Percentiles rank a stretch among this genome's conserved stretches.
Evolutionary conservation across 2,329 filamentous ascomycete species (phyloP).

Genomic region (Leptographium procerum): DNA sequence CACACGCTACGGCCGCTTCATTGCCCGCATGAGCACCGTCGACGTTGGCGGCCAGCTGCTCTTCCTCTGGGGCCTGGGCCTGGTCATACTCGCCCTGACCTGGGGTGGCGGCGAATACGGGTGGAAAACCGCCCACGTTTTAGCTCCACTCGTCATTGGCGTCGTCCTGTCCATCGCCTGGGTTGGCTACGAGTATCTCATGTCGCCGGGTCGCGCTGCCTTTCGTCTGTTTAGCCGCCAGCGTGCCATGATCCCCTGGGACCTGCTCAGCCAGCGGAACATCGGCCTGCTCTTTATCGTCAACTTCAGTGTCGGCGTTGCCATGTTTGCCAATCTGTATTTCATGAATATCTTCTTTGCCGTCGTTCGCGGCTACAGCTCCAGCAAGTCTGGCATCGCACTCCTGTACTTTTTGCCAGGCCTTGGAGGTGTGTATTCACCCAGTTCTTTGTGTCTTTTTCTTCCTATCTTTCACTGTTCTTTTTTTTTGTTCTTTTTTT

Average conservation of each 20-base stretch:
- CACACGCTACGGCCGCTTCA: slow-evolving; percentile 26
- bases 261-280: slow-evolving; percentile 44
- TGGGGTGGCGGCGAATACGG: slow-evolving; percentile 44
- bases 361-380: slow-evolving; percentile 41
- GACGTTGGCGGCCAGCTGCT: slow-evolving; percentile 45
- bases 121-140: slow-evolving; percentile 37
- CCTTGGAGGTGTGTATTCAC: slow-evolving; percentile 43
- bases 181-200: slow-evolving; percentile 40
- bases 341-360: slow-evolving; percentile 60
- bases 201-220: slow-evolving; percentile 36
- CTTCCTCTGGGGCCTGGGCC: slow-evolving; percentile 42
- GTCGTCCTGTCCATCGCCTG: slow-evolving; percentile 28
- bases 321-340: slow-evolving; percentile 48
- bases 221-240: slow-evolving; percentile 39
- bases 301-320: slow-evolving; percentile 48
- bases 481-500: too few relatives aligned
- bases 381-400: slow-evolving; percentile 40
- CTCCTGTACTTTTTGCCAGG: slow-evolving; percentile 55
- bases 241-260: slow-evolving; percentile 47
- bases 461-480: neutral
- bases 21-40: slow-evolving; percentile 40
- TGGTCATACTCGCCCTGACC: slow-evolving; percentile 42
- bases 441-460: too few relatives aligned
- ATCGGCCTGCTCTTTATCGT: slow-evolving; percentile 50
- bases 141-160: slow-evolving; percentile 37